Conservation (phyloP, 1,139 yeast genomes). For the Blastobotrys proliferans region DNA sequence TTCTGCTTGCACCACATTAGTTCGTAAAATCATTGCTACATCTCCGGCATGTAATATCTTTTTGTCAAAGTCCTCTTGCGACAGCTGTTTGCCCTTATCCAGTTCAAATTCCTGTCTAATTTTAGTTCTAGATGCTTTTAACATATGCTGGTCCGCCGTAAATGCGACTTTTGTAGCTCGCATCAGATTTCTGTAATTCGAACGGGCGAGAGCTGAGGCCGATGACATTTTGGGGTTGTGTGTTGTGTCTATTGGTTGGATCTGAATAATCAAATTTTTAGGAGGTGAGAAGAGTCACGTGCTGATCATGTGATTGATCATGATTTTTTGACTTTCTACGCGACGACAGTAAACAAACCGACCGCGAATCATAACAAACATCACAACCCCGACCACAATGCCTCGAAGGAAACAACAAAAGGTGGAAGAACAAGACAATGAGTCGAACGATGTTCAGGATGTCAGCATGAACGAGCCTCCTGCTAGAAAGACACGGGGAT, state of each 20-base stretch:
- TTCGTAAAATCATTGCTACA: constrained; percentile 60
- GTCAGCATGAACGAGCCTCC: constrained; percentile 2
- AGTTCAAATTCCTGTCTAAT: constrained; percentile 56
- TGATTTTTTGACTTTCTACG: constrained; percentile 4
- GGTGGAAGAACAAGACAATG: not conserved
- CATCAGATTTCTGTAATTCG: constrained; percentile 65
- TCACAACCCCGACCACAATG: constrained; percentile 1
- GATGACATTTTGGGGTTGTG: too few species aligned
- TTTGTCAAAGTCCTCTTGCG: constrained; percentile 46
- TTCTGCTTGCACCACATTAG: constrained; percentile 82
- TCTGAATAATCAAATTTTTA: too few species aligned
- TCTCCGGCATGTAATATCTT: constrained; percentile 53
- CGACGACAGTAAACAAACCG: too few species aligned
- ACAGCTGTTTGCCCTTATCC: constrained; percentile 28
- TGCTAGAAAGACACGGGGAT: constrained; percentile 8
- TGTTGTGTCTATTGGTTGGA: too few species aligned
- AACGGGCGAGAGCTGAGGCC: too few species aligned
- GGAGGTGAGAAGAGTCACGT: too few species aligned
- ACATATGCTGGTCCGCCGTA: constrained; percentile 48
- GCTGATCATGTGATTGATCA: not conserved
- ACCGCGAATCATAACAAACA: not conserved
- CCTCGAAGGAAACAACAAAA: constrained; percentile 10
- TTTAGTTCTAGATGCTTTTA: constrained; percentile 52
- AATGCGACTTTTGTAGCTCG: constrained; percentile 73
- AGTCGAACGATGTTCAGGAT: not conserved